These are phyloP conservation scores for Neonectria hederae DNA, from an alignment of 2,329 filamentous ascomycete genomes.

Conservation along the genomic window DNA sequence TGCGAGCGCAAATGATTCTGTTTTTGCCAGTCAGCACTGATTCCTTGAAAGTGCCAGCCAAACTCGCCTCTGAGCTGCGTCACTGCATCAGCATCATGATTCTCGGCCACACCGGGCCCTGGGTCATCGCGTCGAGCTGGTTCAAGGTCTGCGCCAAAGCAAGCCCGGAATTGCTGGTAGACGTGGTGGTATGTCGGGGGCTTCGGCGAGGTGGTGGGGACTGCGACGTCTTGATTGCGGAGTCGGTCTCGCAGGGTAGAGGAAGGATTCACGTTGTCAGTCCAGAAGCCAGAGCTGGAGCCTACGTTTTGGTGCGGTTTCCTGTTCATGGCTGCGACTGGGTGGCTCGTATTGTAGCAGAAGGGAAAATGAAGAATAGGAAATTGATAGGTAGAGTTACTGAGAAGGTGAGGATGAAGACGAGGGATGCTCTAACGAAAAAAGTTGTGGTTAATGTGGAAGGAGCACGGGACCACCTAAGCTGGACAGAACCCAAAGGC, in stretches of 20 bases:
- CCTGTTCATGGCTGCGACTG: background rate
- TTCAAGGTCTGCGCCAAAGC: slow-evolving; percentile 23
- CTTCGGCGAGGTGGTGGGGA: slow-evolving; percentile 15
- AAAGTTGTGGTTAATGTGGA: background rate
- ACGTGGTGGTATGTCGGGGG: slow-evolving; percentile 23
- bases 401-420: background rate
- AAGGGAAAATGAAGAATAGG: background rate
- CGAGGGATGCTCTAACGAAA: background rate
- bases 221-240: slow-evolving; percentile 34
- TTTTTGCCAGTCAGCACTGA: background rate
- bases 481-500: background rate
- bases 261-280: slow-evolving; percentile 24
- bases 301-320: background rate
- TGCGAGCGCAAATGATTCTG: slow-evolving; percentile 39
- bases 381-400: too few relatives aligned
- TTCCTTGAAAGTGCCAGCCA: fast-evolving
- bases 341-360: background rate
- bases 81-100: slow-evolving; percentile 14
- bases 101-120: background rate
- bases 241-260: slow-evolving; percentile 44
- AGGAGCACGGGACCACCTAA: background rate
- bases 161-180: slow-evolving; percentile 40
- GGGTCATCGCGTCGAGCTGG: background rate
- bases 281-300: slow-evolving; percentile 21
- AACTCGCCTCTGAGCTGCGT: slow-evolving; percentile 35